Evolutionary conservation across 495 filamentous ascomycete species (phyloP), one percentile per base, ranked within the genome.

Genomic region (Chaetomidium leptoderma): DNA sequence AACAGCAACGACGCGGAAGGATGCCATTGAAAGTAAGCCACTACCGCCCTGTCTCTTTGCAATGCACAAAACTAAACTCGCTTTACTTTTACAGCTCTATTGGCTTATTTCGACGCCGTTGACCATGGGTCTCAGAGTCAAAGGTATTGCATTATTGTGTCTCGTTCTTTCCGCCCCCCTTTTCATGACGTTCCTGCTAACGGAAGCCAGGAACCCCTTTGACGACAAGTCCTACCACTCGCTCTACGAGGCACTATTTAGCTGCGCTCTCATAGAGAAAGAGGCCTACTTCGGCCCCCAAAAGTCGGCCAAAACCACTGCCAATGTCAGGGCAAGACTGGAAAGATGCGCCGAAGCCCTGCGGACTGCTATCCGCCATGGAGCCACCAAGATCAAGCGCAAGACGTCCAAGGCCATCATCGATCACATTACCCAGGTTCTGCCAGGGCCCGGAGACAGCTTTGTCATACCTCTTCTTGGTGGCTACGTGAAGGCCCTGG

Each of bases 241-340:
- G 46, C 84, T 97, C 27, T 91, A 86, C 59, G 91, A 97, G 64
- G 81, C 83, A 0, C 72, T 98, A 16, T 97, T 97, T 65, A 75
- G 78, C 36, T 84, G 82, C 59, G 73, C 83, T 8, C 75, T 85
- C 19, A 65, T 74, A 11, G 91, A 97, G 57, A 87, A 85, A 65
- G 76, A 85, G 26, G 58, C 73, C 23, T 89, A 84, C 63, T 78
- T 83, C 49, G 63, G 63, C 36, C 76, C 76, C 55, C 78, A 82
- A 35, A 83, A 78, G 57, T 75, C 74, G 27, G 63, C 69, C 40
- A 63, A 58, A 27, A 80, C 71, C 72, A 46, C 78, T 70, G 49
- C 76, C 69, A 58, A 65, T 69, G 75, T 81, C 39, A 69, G 74
- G 27, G 70, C 75, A 13, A 82, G 89, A 29, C 79, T 98, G 14